phyloP scores from a whole-genome alignment of 805 yeast species.

The Candida xiaguanensis region DNA sequence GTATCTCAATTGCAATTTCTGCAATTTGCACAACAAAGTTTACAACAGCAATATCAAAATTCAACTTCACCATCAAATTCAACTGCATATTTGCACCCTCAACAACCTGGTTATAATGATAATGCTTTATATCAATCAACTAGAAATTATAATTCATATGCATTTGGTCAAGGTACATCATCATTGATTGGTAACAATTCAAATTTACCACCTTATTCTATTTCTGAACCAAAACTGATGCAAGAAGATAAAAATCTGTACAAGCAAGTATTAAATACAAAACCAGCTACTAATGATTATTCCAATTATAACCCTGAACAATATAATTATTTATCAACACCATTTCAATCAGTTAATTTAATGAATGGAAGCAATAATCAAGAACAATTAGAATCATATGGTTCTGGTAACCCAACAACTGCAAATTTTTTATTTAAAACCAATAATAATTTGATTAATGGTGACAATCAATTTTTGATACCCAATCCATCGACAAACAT shows the following conservation, averaged over 20 bases:
- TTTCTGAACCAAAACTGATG: slow-evolving; percentile 1
- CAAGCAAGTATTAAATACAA: background rate
- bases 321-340: slow-evolving; percentile 4
- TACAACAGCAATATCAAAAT: background rate
- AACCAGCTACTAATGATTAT: background rate
- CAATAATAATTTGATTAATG: background rate
- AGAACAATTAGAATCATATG: background rate
- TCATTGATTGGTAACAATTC: background rate
- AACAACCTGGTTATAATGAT: background rate
- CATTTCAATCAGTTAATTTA: slow-evolving; percentile 3
- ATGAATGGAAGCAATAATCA: background rate
- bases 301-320: background rate
- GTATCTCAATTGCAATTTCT: slow-evolving; percentile 8
- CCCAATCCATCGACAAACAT: background rate
- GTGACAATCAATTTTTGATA: background rate
- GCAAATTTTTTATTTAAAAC: background rate
- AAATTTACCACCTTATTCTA: background rate
- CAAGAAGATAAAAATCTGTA: background rate
- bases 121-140: background rate
- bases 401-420: background rate
- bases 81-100: background rate
- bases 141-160: background rate
- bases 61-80: background rate
- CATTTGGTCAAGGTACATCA: background rate
- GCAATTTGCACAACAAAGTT: slow-evolving; percentile 4